phyloP scores from a whole-genome alignment of 139 green algal genomes.

The Volvox africanus region DNA sequence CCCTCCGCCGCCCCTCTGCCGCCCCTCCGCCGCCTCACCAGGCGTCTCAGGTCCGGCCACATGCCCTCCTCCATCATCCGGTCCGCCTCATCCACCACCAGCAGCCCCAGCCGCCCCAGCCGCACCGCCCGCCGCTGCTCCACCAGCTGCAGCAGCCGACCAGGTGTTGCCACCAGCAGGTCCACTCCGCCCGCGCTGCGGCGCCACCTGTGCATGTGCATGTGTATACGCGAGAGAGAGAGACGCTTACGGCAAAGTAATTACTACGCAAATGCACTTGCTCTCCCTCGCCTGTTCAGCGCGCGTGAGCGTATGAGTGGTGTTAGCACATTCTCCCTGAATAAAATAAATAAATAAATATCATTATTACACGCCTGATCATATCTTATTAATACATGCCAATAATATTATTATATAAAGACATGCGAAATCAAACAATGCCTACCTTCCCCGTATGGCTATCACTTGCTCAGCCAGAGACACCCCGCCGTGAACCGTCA shows the following conservation, averaged over 20 bases:
- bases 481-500: constrained; percentile 38
- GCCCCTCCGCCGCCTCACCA: constrained; percentile 17
- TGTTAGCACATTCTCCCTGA: too few species aligned
- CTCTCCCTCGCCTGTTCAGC: too few species aligned
- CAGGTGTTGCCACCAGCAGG: constrained; percentile 92
- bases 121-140: constrained; percentile 38
- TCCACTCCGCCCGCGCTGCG: constrained; percentile 82
- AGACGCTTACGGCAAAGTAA: background rate
- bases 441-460: constrained; percentile 14
- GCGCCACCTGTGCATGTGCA: background rate
- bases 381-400: too few species aligned
- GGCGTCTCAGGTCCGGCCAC: constrained; percentile 90
- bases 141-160: constrained; percentile 82
- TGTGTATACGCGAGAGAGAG: too few species aligned
- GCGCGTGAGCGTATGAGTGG: too few species aligned
- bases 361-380: too few species aligned
- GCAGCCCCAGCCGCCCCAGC: constrained; percentile 57
- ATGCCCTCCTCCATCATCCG: constrained; percentile 94
- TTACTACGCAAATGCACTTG: background rate
- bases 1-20: background rate
- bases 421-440: too few species aligned
- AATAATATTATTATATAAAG: too few species aligned
- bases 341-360: too few species aligned
- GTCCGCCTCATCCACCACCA: constrained; percentile 96
- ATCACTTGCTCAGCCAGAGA: constrained; percentile 39